Evolutionary conservation across 352 stramenopile genomes (phyloP).

Genomic region (Pythium utonaiense): DNA sequence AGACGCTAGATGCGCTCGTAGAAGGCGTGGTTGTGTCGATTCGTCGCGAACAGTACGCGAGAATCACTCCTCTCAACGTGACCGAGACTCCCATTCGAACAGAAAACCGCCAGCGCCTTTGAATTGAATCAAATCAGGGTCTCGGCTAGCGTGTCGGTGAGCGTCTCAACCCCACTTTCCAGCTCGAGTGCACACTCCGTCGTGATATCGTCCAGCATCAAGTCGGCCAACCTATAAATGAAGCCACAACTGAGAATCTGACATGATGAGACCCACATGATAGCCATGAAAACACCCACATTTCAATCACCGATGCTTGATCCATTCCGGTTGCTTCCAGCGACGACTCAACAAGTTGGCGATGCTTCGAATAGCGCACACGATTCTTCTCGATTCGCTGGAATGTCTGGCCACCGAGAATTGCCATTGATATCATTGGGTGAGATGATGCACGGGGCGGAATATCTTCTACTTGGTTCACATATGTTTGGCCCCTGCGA

Average conservation of each 20-base stretch:
- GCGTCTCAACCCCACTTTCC: constrained; percentile 29
- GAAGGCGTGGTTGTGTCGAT: constrained; percentile 8
- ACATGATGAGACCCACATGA: no score
- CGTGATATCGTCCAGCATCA: constrained; percentile 42
- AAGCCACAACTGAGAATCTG: background rate
- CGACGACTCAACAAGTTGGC: constrained; percentile 50
- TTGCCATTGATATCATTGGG: constrained; percentile 4
- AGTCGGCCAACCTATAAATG: constrained; percentile 32
- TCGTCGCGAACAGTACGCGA: constrained; percentile 6
- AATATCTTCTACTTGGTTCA: background rate
- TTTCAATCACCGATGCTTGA: constrained; percentile 57
- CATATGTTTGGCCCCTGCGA: no score
- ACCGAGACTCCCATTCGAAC: constrained; percentile 16
- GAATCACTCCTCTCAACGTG: background rate
- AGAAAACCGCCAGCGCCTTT: constrained; percentile 12
- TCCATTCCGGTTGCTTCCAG: constrained; percentile 52
- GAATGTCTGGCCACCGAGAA: constrained; percentile 5
- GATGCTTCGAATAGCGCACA: constrained; percentile 48
- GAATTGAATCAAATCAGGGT: constrained; percentile 25
- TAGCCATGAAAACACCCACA: no score
- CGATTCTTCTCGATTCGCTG: constrained; percentile 44
- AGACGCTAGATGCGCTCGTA: constrained; percentile 11
- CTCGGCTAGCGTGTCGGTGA: constrained; percentile 38
- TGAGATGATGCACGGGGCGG: background rate
- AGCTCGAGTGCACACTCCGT: constrained; percentile 36